phyloP scores from a whole-genome alignment of 805 yeast genomes.

The Danielozyma ontarioensis region DNA sequence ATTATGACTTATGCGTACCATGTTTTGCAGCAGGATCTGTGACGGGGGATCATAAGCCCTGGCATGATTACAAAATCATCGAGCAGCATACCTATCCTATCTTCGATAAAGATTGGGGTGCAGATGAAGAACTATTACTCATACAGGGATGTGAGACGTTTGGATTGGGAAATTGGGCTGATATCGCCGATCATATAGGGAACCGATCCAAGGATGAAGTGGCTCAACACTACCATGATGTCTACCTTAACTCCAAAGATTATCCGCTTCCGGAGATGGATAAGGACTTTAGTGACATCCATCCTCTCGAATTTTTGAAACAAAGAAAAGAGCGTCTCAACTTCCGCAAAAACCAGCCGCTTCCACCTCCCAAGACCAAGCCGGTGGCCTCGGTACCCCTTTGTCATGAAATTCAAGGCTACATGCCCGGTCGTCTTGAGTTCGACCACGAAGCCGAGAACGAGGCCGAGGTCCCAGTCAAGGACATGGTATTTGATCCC shows the following conservation, averaged over 20 bases:
- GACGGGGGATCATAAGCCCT: conserved; percentile 86
- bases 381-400: conserved; percentile 91
- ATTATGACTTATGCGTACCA: conserved; percentile 96
- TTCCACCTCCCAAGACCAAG: conserved; percentile 80
- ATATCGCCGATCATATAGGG: conserved; percentile 94
- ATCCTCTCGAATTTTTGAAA: conserved; percentile 65
- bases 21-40: conserved; percentile 84
- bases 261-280: conserved; percentile 91
- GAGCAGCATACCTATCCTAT: conserved; percentile 96
- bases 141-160: conserved; percentile 88
- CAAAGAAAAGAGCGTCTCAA: conserved; percentile 69
- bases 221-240: conserved; percentile 68
- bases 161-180: conserved; percentile 98
- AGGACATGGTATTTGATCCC: conserved; percentile 92
- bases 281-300: conserved; percentile 54
- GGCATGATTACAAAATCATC: conserved; percentile 85
- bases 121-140: conserved; percentile 88
- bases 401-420: conserved; percentile 96
- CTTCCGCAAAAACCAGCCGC: conserved; percentile 60
- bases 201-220: conserved; percentile 90
- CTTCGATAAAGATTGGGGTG: conserved; percentile 91
- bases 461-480: conserved; percentile 90
- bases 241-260: conserved; percentile 61
- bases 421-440: conserved; percentile 97
- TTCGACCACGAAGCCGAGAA: conserved; percentile 96